phyloP scores from a whole-genome alignment of 176 grass and related monocot genomes.

The Areca catechu region DNA sequence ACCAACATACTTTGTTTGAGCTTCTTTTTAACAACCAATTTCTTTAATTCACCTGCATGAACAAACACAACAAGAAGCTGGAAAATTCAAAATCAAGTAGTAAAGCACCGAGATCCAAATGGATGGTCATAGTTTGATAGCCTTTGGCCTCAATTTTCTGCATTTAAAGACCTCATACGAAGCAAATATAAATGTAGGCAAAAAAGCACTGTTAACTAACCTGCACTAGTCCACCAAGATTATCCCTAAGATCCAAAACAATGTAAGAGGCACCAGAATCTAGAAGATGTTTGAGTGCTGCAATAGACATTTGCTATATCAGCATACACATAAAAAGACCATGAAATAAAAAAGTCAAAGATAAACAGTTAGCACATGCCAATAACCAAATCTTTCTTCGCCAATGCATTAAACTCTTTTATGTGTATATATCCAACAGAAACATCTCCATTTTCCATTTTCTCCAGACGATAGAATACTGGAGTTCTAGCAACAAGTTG shows the following conservation, averaged over 20 bases:
- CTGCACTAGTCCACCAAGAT: conserved; percentile 94
- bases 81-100: no score
- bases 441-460: conserved; percentile 52
- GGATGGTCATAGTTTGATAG: no score
- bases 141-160: no score
- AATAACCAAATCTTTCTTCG: conserved; percentile 98
- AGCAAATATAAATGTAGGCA: no score
- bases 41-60: no score
- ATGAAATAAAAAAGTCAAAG: background rate
- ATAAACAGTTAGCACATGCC: conserved; percentile 41
- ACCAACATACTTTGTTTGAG: no score
- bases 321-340: background rate
- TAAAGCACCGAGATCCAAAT: no score
- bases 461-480: conserved; percentile 88
- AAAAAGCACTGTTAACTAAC: conserved; percentile 28
- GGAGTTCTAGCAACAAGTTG: conserved; percentile 72
- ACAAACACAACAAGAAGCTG: no score
- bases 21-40: no score
- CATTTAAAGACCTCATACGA: no score
- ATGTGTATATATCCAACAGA: conserved; percentile 85
- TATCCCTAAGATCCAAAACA: conserved; percentile 91
- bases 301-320: conserved; percentile 14
- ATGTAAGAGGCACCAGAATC: conserved; percentile 74
- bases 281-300: conserved; percentile 76
- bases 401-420: conserved; percentile 96